Percentiles rank a stretch among this genome's conserved stretches.
These are phyloP conservation scores for Calonectria pauciramosa DNA, from an alignment of 2,329 filamentous ascomycete species.

Conservation along the genomic window DNA sequence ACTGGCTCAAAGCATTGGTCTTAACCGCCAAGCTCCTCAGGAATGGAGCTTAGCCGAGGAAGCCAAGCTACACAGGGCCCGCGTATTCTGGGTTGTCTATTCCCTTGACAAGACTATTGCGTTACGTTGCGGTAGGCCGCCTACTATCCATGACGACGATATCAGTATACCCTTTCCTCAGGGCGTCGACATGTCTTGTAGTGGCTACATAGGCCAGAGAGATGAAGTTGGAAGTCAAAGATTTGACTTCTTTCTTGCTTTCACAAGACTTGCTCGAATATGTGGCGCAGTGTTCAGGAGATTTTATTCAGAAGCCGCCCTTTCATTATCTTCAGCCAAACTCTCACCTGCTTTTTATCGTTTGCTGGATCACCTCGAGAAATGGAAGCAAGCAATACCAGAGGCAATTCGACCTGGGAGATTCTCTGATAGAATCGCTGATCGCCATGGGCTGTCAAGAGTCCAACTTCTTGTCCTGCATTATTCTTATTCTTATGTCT, in stretches of 20 bases:
- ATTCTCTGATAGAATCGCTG: not conserved
- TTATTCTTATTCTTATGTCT: conserved; percentile 1
- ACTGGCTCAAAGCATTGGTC: conserved; percentile 1
- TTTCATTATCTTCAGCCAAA: not conserved
- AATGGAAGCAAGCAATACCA: not conserved
- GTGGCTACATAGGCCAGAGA: rapidly evolving
- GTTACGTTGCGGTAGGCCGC: conserved; percentile 7
- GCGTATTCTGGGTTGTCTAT: conserved; percentile 21
- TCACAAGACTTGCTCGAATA: conserved; percentile 1
- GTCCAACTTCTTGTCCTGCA: conserved; percentile 5
- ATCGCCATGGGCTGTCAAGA: not conserved
- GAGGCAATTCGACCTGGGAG: not conserved
- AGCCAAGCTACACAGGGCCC: not conserved
- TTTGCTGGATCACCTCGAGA: not conserved
- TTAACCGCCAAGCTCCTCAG: not conserved
- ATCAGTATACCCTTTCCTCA: not conserved
- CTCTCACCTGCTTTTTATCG: not conserved
- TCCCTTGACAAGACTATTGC: conserved; percentile 22
- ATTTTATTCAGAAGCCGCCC: not conserved
- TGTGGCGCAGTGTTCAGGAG: not conserved
- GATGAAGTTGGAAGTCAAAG: too few relatives aligned
- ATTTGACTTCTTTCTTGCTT: not conserved
- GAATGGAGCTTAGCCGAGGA: not conserved
- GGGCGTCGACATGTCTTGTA: not conserved
- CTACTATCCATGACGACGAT: not conserved